phyloP scores from a whole-genome alignment of 1,139 yeast genomes.

The Debaryomyces subglobosus region DNA sequence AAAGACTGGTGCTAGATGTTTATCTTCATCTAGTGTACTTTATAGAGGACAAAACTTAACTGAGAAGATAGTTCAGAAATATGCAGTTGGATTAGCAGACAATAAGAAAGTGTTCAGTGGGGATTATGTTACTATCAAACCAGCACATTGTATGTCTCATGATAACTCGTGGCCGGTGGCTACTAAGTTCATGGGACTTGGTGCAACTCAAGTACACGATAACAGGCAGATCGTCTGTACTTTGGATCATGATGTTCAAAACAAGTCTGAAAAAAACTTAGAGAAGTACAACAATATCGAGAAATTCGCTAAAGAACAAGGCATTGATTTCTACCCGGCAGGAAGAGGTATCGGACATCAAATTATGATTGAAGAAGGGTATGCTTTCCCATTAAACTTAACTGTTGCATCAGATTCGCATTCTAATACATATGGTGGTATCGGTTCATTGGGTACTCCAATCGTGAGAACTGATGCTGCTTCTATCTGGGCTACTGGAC shows the following conservation, averaged over 20 bases:
- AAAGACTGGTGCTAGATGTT: constrained; percentile 14
- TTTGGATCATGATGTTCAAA: constrained; percentile 96
- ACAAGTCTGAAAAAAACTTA: constrained; percentile 83
- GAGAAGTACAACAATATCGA: constrained; percentile 87
- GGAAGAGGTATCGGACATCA: constrained; percentile 99
- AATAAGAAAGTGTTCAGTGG: constrained; percentile 81
- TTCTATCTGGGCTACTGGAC: constrained; percentile 98
- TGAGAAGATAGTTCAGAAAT: constrained; percentile 92
- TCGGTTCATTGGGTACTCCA: constrained; percentile 95
- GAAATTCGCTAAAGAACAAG: constrained; percentile 84
- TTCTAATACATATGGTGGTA: constrained; percentile 96
- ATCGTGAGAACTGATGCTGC: constrained; percentile 99
- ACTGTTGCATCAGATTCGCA: constrained; percentile 98
- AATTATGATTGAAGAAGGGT: constrained; percentile 98
- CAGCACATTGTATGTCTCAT: constrained; percentile 98
- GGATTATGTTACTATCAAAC: constrained; percentile 91
- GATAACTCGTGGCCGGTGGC: constrained; percentile 99
- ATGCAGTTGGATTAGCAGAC: constrained; percentile 78
- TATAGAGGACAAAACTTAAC: constrained; percentile 76
- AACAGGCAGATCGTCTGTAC: constrained; percentile 93
- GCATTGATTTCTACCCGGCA: constrained; percentile 97
- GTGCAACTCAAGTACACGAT: constrained; percentile 81
- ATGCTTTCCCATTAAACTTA: constrained; percentile 90
- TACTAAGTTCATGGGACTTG: constrained; percentile 90
- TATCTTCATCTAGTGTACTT: constrained; percentile 16